Conservation (phyloP, 192 early-diverging fungal genomes). For the Coemansia sp. region DNA sequence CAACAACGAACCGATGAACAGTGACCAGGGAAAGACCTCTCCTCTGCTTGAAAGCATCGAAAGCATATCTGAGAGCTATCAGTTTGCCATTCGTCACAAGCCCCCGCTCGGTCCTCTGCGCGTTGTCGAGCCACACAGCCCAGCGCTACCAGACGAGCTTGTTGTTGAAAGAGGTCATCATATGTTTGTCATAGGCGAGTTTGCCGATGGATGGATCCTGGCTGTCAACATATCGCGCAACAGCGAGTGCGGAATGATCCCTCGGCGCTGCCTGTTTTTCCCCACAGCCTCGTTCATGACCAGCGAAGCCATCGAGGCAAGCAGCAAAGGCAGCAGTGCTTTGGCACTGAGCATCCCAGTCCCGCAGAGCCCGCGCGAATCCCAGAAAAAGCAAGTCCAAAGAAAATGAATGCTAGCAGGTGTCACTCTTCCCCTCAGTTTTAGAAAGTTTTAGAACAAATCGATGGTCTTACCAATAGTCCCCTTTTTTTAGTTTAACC, state of each 20-base stretch:
- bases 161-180: constrained; percentile 19
- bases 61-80: constrained; percentile 48
- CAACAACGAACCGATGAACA: neutral
- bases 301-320: constrained; percentile 9
- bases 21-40: constrained; percentile 5
- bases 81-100: constrained; percentile 46
- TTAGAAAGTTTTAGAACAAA: too few species aligned
- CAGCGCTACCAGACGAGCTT: constrained; percentile 40
- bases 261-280: constrained; percentile 49
- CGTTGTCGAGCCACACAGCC: constrained; percentile 33
- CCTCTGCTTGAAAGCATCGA: constrained; percentile 37
- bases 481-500: too few species aligned
- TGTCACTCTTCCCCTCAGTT: too few species aligned
- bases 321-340: constrained; percentile 4
- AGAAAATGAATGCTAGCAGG: too few species aligned
- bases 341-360: neutral
- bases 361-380: neutral
- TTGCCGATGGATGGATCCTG: constrained; percentile 52
- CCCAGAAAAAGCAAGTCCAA: neutral
- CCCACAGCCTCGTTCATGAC: constrained; percentile 44
- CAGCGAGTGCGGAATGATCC: constrained; percentile 48
- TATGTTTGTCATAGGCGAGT: constrained; percentile 44
- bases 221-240: constrained; percentile 31
- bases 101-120: constrained; percentile 41
- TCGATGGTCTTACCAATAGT: too few species aligned